These are phyloP conservation scores for Sporothrix pseudoabietina DNA, from an alignment of 2,329 filamentous ascomycete genomes.

Conservation along the genomic window DNA sequence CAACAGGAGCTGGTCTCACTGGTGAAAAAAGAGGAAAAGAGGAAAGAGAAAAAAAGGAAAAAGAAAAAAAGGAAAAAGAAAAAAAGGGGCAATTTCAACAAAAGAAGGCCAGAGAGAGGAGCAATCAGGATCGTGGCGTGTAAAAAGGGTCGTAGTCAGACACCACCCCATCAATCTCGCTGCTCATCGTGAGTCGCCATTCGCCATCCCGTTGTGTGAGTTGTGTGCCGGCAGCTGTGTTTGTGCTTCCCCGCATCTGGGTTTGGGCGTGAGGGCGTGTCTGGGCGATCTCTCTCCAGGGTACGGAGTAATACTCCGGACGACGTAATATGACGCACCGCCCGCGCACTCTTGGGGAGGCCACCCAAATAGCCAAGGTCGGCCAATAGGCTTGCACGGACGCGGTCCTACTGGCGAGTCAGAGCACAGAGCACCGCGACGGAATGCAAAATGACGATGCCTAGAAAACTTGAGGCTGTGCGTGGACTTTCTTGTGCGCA, in stretches of 20 bases:
- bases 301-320: too few species aligned
- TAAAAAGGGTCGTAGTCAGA: slow-evolving; percentile 12
- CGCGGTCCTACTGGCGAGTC: background rate
- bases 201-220: background rate
- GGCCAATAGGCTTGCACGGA: slow-evolving; percentile 15
- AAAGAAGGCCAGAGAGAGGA: too few species aligned
- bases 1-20: too few species aligned
- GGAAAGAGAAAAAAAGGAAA: too few species aligned
- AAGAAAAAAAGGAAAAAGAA: background rate
- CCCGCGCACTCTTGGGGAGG: background rate
- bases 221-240: background rate
- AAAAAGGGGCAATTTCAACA: background rate
- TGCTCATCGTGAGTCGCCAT: background rate
- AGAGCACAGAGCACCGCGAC: background rate
- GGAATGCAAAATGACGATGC: slow-evolving; percentile 20
- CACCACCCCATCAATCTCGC: background rate
- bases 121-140: background rate
- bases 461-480: background rate
- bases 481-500: background rate
- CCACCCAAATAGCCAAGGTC: background rate
- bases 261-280: background rate
- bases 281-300: background rate
- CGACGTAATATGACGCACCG: background rate
- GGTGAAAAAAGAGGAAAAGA: background rate
- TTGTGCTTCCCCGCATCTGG: slow-evolving; percentile 19